phyloP scores from a whole-genome alignment of 768 basidiomycete species.

The Antrodiella citrinella region DNA sequence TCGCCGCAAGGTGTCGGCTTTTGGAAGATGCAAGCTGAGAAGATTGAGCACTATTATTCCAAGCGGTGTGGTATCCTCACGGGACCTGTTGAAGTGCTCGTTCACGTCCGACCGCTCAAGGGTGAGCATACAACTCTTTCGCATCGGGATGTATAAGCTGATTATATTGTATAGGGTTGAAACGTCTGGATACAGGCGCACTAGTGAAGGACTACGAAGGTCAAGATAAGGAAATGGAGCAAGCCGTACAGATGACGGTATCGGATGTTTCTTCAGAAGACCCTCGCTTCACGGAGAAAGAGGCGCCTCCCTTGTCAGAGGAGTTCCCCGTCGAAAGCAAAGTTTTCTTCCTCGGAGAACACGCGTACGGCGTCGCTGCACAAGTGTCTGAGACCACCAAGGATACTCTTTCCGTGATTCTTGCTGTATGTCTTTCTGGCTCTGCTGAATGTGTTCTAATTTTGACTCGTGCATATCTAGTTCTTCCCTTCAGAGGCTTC shows the following conservation, averaged over 20 bases:
- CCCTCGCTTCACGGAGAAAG: conserved; percentile 75
- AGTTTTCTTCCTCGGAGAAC: conserved; percentile 93
- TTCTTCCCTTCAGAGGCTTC: conserved; percentile 80
- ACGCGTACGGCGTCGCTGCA: conserved; percentile 93
- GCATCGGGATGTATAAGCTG: not conserved
- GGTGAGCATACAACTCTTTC: conserved; percentile 36
- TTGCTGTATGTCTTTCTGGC: conserved; percentile 55
- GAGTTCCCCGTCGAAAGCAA: conserved; percentile 89
- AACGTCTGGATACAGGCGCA: conserved; percentile 80
- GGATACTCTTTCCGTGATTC: conserved; percentile 65
- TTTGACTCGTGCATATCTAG: conserved; percentile 34
- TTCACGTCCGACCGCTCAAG: conserved; percentile 89
- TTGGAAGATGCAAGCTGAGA: conserved; percentile 79
- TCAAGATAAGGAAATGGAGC: conserved; percentile 72
- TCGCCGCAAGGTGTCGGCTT: conserved; percentile 52
- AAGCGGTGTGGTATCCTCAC: conserved; percentile 85
- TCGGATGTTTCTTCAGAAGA: conserved; percentile 81
- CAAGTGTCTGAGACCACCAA: conserved; percentile 73
- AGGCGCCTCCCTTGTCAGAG: conserved; percentile 71
- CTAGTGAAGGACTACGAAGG: conserved; percentile 93
- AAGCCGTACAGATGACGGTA: conserved; percentile 83
- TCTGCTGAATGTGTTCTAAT: not conserved
- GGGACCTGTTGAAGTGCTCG: conserved; percentile 67
- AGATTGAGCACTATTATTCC: conserved; percentile 78
- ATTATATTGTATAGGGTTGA: conserved; percentile 52